A percentile compares a stretch with the other conserved stretches of the same genome.
phyloP scores from a whole-genome alignment of 306 rosid species.

The Acmispon strigosus region DNA sequence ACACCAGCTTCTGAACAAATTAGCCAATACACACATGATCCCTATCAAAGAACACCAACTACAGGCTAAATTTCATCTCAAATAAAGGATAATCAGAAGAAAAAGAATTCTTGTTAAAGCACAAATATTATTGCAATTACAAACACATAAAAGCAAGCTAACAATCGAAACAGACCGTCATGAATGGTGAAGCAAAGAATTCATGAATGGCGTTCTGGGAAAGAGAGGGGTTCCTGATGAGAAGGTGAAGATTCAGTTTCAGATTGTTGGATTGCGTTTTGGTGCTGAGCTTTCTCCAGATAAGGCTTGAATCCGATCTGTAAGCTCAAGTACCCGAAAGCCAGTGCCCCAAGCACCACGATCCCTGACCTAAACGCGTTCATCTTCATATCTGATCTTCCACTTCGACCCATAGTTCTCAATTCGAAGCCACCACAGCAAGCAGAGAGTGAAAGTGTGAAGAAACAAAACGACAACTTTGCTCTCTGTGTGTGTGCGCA shows the following conservation, averaged over 20 bases:
- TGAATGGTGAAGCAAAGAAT: not conserved
- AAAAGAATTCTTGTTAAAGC: not conserved
- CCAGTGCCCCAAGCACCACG: constrained; percentile 83
- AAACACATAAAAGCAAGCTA: not conserved
- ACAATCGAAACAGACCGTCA: not conserved
- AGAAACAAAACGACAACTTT: too few relatives aligned
- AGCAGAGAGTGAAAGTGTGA: too few relatives aligned
- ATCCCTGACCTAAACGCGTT: constrained; percentile 72
- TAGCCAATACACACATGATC: not conserved
- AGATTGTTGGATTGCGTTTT: constrained; percentile 27
- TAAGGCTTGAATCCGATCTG: constrained; percentile 72
- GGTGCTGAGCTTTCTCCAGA: constrained; percentile 60
- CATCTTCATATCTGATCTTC: constrained; percentile 41
- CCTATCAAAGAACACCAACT: too few relatives aligned
- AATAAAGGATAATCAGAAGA: not conserved
- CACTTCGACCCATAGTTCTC: constrained; percentile 38
- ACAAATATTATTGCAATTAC: not conserved
- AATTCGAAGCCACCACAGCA: not conserved
- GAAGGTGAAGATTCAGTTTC: constrained; percentile 26
- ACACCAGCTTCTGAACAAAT: not conserved
- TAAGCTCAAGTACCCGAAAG: constrained; percentile 71
- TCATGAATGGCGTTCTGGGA: constrained; percentile 32
- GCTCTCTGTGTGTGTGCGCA: too few relatives aligned
- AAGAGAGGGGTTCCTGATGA: constrained; percentile 21
- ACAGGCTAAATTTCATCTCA: not conserved